phyloP scores from a whole-genome alignment of 768 basidiomycete genomes.

The Kwoniella sp. region DNA sequence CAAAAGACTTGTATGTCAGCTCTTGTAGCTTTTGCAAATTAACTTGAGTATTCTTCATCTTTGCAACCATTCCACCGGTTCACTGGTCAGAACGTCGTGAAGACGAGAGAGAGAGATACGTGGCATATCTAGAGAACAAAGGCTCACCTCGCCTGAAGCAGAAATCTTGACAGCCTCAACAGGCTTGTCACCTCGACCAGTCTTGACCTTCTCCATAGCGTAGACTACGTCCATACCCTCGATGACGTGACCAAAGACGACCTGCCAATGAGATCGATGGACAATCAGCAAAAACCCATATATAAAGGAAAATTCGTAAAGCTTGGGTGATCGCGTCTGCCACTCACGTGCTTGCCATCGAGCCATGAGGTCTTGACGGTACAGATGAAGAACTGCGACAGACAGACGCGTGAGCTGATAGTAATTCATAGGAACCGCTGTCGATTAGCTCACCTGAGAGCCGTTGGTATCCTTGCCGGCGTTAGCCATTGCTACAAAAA shows the following conservation, averaged over 20 bases:
- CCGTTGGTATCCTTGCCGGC: slow-evolving; percentile 93
- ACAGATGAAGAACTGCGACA: slow-evolving; percentile 85
- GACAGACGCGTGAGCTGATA: slow-evolving; percentile 37
- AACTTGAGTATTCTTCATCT: no score
- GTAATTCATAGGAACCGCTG: no score
- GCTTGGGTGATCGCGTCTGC: no score
- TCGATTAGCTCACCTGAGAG: slow-evolving; percentile 74
- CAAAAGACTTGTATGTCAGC: no score
- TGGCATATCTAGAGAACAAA: no score
- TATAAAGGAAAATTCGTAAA: no score
- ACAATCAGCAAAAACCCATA: no score
- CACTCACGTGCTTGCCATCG: slow-evolving; percentile 76
- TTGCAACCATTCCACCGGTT: no score
- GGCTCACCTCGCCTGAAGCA: slow-evolving; percentile 82
- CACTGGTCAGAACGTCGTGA: no score
- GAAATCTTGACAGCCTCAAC: slow-evolving; percentile 73
- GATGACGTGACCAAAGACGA: slow-evolving; percentile 88
- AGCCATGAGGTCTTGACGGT: slow-evolving; percentile 85
- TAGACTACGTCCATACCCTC: slow-evolving; percentile 88
- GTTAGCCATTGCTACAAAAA: slow-evolving; percentile 72
- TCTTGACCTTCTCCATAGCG: slow-evolving; percentile 72
- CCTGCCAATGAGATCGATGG: slow-evolving; percentile 59
- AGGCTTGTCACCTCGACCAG: slow-evolving; percentile 72
- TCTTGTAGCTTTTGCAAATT: no score
- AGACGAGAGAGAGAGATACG: no score